Base-by-base conservation (phyloP, 1,284 basidiomycete genomes). In the Violaceomyces palustris region DNA sequence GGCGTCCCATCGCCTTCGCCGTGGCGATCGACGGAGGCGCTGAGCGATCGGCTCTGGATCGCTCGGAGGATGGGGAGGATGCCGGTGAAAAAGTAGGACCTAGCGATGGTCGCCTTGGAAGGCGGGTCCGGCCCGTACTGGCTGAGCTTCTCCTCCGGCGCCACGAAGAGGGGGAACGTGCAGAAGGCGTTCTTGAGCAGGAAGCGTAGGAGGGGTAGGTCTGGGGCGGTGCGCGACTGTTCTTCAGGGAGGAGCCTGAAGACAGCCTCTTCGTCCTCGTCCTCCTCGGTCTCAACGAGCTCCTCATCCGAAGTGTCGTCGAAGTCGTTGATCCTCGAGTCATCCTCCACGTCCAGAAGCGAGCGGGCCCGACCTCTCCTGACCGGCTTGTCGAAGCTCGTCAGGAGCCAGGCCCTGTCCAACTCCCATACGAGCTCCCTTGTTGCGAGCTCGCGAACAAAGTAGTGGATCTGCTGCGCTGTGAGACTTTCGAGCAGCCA, bases 151-250 rank as follows among this genome's bases (percentile, higher is more conserved):
- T 58, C 56, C 33, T 66, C 64, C 15, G 62, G 56, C n/a, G 54
- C 51, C 5, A 65, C 64, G 38, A 69, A 67, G 35, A 69, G 55
- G 3, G 67, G 67, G 48, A 62, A 69, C 15, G 64, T 69, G 40
- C 53, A 55, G 28, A 69, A 61, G 7, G 61, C 67, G 34, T 67
- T 62, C 42, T 64, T 63, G 49, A 66, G 54, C 19, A 70, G 44
- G 45, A 69, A 64, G 32, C 64, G 64, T 37, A 70, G 29, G 27
- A 70, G 51, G 11, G 67, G 64, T 35, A 69, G 45, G 25, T 67
- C 61, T 1, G 54, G 58, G 18, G 57, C 53, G 28, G 42, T 41
- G 4, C 42, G 35, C 32, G 57, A 45, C 19, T 30, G 41, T 45
- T 57, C 56, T 36, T 56, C 55, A 9, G 41, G 31, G 21, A 26